These are phyloP conservation scores for Penicillium tannophilum DNA, from an alignment of 495 filamentous ascomycete species.

Conservation along the genomic window DNA sequence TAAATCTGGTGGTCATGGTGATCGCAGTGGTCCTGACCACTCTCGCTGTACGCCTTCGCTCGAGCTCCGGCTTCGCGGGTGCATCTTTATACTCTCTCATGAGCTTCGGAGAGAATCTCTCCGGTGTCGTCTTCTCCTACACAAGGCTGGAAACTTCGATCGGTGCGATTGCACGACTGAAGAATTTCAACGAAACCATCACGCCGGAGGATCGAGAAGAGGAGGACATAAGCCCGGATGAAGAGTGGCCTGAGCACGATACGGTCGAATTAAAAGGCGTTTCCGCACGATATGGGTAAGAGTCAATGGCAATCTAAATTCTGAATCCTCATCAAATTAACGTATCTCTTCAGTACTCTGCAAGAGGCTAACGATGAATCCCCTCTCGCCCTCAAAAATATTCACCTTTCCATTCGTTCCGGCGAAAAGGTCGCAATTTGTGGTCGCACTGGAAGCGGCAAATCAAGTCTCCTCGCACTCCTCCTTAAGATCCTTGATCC, in stretches of 20 bases:
- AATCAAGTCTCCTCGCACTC: conserved; percentile 37
- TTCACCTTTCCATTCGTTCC: conserved; percentile 16
- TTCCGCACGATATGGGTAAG: not conserved
- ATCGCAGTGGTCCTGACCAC: conserved; percentile 11
- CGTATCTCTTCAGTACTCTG: not conserved
- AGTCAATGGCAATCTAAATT: not conserved
- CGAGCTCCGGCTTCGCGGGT: conserved; percentile 30
- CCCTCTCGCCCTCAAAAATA: not conserved
- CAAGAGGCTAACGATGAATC: not conserved
- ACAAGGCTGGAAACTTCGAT: conserved; percentile 52
- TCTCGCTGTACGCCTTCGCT: conserved; percentile 23
- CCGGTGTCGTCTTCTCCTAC: conserved; percentile 39
- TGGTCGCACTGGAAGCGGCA: conserved; percentile 44
- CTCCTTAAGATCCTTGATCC: conserved; percentile 30
- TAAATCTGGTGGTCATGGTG: not conserved
- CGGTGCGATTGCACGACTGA: conserved; percentile 45
- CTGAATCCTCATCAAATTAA: not conserved
- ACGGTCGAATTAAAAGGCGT: not conserved
- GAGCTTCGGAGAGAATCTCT: conserved; percentile 35
- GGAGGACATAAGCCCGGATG: conserved; percentile 6
- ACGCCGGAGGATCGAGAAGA: conserved; percentile 22
- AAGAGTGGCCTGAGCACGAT: not conserved
- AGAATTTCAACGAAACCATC: conserved; percentile 34
- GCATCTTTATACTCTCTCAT: conserved; percentile 27
- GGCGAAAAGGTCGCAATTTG: conserved; percentile 44